Conservation (phyloP, 805 yeast genomes). For the Metschnikowia dekortorum region DNA sequence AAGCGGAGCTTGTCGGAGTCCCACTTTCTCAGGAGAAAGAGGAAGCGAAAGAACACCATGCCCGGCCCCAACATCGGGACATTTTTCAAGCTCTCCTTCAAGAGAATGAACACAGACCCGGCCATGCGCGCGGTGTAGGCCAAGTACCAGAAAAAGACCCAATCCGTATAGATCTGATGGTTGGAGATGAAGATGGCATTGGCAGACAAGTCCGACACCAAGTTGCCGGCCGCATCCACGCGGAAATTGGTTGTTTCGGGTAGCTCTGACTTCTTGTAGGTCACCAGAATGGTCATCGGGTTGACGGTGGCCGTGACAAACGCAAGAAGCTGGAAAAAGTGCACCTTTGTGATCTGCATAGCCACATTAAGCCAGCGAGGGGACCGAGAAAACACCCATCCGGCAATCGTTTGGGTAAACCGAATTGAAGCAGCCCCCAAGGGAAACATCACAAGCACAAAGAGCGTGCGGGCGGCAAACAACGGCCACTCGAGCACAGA, state of each 20-base stretch:
- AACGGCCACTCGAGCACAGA: constrained; percentile 8
- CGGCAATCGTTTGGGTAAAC: constrained; percentile 42
- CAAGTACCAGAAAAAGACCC: constrained; percentile 89
- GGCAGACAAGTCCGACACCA: constrained; percentile 33
- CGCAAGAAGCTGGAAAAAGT: constrained; percentile 53
- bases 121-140: constrained; percentile 64
- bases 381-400: constrained; percentile 25
- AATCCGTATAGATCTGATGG: constrained; percentile 91
- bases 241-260: constrained; percentile 25
- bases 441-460: constrained; percentile 21
- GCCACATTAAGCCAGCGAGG: constrained; percentile 35
- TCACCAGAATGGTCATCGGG: constrained; percentile 49
- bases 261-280: constrained; percentile 41
- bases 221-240: constrained; percentile 17
- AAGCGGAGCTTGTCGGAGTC: constrained; percentile 61
- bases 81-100: constrained; percentile 65
- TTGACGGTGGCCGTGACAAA: constrained; percentile 48
- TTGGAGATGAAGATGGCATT: constrained; percentile 73
- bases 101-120: constrained; percentile 63
- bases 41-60: constrained; percentile 72
- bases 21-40: constrained; percentile 86
- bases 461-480: constrained; percentile 19
- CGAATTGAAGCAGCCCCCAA: constrained; percentile 39
- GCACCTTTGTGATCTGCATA: constrained; percentile 51
- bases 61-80: constrained; percentile 84